These are phyloP conservation scores for Suillus sp. DNA, from an alignment of 768 basidiomycete genomes.

Conservation along the genomic window DNA sequence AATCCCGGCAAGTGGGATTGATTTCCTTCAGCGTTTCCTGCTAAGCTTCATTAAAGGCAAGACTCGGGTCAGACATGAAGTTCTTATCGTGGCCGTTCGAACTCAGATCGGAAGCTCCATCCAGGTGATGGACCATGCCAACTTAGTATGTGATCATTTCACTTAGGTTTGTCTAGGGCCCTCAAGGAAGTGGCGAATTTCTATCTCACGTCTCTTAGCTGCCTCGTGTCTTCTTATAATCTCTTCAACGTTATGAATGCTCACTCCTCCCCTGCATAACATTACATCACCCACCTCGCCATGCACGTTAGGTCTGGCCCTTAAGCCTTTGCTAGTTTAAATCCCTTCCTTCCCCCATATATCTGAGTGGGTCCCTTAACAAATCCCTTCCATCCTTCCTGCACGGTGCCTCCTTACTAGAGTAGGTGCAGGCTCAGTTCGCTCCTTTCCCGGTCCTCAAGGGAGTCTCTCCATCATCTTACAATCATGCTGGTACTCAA, in stretches of 20 bases:
- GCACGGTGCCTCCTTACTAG: neutral
- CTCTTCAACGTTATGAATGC: slow-evolving; percentile 24
- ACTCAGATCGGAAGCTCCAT: slow-evolving; percentile 18
- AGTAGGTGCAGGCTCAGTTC: neutral
- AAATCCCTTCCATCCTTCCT: slow-evolving; percentile 34
- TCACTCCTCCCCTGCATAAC: slow-evolving; percentile 26
- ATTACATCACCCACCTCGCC: slow-evolving; percentile 28
- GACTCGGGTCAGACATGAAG: neutral
- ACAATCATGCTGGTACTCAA: slow-evolving; percentile 67
- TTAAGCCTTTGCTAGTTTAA: slow-evolving; percentile 16
- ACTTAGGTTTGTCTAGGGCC: neutral
- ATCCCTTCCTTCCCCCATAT: slow-evolving; percentile 27
- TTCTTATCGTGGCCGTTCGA: slow-evolving; percentile 14
- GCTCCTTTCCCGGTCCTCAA: slow-evolving; percentile 17
- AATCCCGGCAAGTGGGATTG: slow-evolving; percentile 1
- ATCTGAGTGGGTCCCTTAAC: slow-evolving; percentile 34
- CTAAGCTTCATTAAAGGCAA: slow-evolving; percentile 4
- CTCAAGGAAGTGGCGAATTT: slow-evolving; percentile 23
- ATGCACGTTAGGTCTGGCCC: slow-evolving; percentile 34
- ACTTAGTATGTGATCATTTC: slow-evolving; percentile 5
- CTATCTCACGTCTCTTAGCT: slow-evolving; percentile 37
- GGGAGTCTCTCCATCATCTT: slow-evolving; percentile 15
- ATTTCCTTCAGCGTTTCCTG: slow-evolving; percentile 3
- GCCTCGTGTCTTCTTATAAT: slow-evolving; percentile 41
- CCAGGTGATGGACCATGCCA: slow-evolving; percentile 6